Conservation (phyloP, 2,329 filamentous ascomycete genomes). For the Neopestalotiopsis sp. region DNA sequence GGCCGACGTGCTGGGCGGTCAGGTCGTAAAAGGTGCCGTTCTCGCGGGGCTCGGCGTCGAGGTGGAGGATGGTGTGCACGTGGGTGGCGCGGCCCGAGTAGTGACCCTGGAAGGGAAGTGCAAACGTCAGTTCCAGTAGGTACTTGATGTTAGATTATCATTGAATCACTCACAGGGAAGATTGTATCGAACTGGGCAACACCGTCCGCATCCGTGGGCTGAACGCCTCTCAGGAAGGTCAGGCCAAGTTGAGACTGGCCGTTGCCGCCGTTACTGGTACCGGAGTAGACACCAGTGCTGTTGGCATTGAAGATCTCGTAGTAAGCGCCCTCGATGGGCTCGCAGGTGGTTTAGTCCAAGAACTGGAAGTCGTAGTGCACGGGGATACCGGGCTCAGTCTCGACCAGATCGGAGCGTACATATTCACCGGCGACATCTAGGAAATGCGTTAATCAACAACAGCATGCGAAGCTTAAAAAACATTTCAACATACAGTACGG, state of each 20-base stretch:
- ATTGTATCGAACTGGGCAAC: constrained; percentile 47
- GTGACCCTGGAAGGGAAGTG: constrained; percentile 36
- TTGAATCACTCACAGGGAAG: constrained; percentile 37
- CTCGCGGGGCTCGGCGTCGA: constrained; percentile 38
- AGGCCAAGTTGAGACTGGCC: constrained; percentile 46
- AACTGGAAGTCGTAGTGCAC: constrained; percentile 58
- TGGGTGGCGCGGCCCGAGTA: constrained; percentile 51
- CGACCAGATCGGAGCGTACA: constrained; percentile 53
- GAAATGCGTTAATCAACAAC: background rate
- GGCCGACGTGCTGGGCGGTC: constrained; percentile 59
- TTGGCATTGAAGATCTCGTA: constrained; percentile 58
- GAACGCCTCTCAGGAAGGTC: constrained; percentile 48
- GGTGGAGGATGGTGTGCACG: constrained; percentile 55
- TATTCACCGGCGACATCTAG: constrained; percentile 55
- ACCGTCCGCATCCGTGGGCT: constrained; percentile 46
- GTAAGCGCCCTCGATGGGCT: constrained; percentile 52
- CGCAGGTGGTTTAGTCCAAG: constrained; percentile 58
- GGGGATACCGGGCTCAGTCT: constrained; percentile 53
- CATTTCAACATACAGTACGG: constrained; percentile 50
- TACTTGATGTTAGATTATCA: background rate
- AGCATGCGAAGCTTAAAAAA: background rate
- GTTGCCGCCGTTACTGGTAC: constrained; percentile 40
- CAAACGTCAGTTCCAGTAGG: background rate
- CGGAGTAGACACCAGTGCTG: constrained; percentile 53
- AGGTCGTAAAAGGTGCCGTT: constrained; percentile 47